phyloP scores from a whole-genome alignment of 169 alveolate genomes.

The Plasmodium sp. region DNA sequence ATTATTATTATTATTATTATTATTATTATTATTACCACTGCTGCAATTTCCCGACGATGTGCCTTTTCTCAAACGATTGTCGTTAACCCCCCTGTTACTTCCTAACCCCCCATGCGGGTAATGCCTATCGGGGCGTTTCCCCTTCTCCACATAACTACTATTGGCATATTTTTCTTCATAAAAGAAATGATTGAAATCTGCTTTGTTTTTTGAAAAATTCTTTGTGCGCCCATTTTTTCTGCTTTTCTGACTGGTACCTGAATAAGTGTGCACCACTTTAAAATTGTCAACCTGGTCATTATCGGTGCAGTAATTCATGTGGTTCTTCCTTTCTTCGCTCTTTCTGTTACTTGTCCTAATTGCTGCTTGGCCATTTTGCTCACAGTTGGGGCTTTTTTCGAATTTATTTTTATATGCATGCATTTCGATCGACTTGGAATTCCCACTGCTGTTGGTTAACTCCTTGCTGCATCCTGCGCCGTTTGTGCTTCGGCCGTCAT shows the following conservation, averaged over 20 bases:
- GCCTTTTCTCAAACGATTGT: background rate
- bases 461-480: slow-evolving; percentile 8
- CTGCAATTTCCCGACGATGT: background rate
- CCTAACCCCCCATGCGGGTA: background rate
- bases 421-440: background rate
- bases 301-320: background rate
- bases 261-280: slow-evolving; percentile 14
- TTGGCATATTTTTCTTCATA: slow-evolving; percentile 28
- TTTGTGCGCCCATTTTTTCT: slow-evolving; percentile 7
- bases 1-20: slow-evolving; percentile 10
- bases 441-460: slow-evolving; percentile 2
- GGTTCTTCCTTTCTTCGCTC: slow-evolving; percentile 8
- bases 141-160: slow-evolving; percentile 8
- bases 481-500: slow-evolving; percentile 14
- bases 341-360: background rate
- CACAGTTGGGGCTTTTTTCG: background rate
- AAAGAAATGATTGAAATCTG: slow-evolving; percentile 10
- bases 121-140: slow-evolving; percentile 1
- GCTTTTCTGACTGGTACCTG: slow-evolving; percentile 9
- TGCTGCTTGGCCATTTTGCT: slow-evolving; percentile 9
- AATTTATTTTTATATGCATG: background rate
- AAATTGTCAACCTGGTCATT: slow-evolving; percentile 48
- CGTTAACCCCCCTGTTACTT: background rate
- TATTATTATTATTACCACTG: slow-evolving; percentile 7
- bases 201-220: slow-evolving; percentile 32